Conservation (phyloP, 768 basidiomycete genomes). For the Lactarius akahatsu region DNA sequence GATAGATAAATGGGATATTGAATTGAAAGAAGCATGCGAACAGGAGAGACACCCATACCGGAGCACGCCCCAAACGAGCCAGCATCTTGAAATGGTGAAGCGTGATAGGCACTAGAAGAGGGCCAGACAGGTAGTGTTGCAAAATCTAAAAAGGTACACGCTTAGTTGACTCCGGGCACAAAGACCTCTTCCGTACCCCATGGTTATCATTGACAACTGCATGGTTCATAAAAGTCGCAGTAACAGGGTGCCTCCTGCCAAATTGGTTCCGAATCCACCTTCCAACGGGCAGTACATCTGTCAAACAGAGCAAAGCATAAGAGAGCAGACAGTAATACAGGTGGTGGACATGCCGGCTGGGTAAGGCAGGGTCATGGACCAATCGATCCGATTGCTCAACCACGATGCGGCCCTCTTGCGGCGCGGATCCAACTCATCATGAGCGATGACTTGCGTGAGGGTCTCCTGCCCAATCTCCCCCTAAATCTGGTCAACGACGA, state of each 20-base stretch:
- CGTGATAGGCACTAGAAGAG: slow-evolving; percentile 60
- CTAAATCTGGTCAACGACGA: slow-evolving; percentile 37
- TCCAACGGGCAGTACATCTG: slow-evolving; percentile 59
- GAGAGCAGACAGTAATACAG: not conserved
- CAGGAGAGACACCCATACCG: slow-evolving; percentile 43
- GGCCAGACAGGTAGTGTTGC: slow-evolving; percentile 31
- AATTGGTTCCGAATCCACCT: slow-evolving; percentile 60
- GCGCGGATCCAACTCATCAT: slow-evolving; percentile 63
- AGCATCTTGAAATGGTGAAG: slow-evolving; percentile 76
- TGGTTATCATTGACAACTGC: slow-evolving; percentile 67
- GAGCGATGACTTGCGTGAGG: slow-evolving; percentile 68
- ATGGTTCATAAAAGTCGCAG: slow-evolving; percentile 70
- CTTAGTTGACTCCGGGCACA: slow-evolving; percentile 46
- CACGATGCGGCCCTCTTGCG: slow-evolving; percentile 47
- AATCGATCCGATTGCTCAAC: not conserved
- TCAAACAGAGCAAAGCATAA: slow-evolving; percentile 12
- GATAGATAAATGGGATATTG: slow-evolving; percentile 1
- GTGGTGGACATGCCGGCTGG: slow-evolving; percentile 49
- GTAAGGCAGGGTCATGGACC: slow-evolving; percentile 50
- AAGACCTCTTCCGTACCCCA: slow-evolving; percentile 33
- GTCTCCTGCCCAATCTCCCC: slow-evolving; percentile 74
- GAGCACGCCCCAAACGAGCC: slow-evolving; percentile 60
- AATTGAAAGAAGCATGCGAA: not conserved
- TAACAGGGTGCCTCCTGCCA: slow-evolving; percentile 54
- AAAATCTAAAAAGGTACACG: slow-evolving; percentile 39